Percentiles rank a stretch among this genome's conserved stretches.
Evolutionary conservation across 441 rosid genomes (phyloP).

Genomic region (Pelargonium cotyledonis): DNA sequence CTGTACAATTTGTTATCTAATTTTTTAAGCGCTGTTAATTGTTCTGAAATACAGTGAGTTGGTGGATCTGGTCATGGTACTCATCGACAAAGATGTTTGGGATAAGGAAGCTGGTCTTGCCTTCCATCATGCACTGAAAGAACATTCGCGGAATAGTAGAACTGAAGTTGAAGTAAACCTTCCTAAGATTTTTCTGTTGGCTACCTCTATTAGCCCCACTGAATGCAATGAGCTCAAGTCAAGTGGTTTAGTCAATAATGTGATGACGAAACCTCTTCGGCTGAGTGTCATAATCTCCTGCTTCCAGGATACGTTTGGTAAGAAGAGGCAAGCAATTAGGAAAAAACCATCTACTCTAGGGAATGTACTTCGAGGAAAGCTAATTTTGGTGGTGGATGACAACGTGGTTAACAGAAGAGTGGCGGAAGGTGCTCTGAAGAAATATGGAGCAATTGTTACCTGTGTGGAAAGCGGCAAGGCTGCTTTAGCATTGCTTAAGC

Average conservation of each 20-base stretch:
- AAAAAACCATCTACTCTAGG: conserved; percentile 48
- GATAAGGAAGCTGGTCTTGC: conserved; percentile 37
- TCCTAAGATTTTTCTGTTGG: conserved; percentile 66
- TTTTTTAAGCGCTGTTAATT: conserved; percentile 12
- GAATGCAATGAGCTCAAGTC: conserved; percentile 49
- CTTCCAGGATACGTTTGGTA: conserved; percentile 72
- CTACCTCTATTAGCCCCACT: conserved; percentile 35
- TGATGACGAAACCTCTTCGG: conserved; percentile 71
- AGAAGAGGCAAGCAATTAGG: conserved; percentile 39
- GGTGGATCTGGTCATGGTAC: conserved; percentile 45
- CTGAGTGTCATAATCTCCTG: conserved; percentile 51
- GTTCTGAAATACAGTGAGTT: conserved; percentile 29
- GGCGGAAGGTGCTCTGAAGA: conserved; percentile 85
- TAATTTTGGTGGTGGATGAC: conserved; percentile 90
- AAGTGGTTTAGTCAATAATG: conserved; percentile 46
- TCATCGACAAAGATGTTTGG: conserved; percentile 78
- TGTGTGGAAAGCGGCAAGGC: conserved; percentile 77
- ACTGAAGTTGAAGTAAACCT: conserved; percentile 26
- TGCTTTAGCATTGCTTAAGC: conserved; percentile 61
- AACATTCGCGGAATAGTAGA: conserved; percentile 23
- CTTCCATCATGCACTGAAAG: conserved; percentile 32
- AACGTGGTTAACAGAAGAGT: conserved; percentile 83
- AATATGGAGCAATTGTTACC: conserved; percentile 74
- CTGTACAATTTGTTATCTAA: neutral
- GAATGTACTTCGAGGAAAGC: conserved; percentile 50